Conservation (phyloP, 23 red algal species). For the Porphyridium purpureum region DNA sequence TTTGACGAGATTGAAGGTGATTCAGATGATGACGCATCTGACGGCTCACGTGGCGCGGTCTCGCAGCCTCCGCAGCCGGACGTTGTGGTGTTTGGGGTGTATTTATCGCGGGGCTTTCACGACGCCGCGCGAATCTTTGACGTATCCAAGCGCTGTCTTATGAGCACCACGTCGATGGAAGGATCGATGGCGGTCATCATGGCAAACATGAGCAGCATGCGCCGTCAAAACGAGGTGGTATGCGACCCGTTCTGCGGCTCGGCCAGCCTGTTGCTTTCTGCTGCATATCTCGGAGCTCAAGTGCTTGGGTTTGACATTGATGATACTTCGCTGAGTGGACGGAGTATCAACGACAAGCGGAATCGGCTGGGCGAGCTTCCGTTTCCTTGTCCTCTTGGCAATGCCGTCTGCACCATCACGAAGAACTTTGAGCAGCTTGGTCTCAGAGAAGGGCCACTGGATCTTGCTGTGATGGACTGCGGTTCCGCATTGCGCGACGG, state of each 20-base stretch:
- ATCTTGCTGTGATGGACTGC: constrained; percentile 60
- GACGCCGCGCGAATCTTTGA: too few relatives aligned
- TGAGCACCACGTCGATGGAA: constrained; percentile 95
- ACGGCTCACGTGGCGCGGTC: too few relatives aligned
- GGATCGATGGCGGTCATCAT: constrained; percentile 84
- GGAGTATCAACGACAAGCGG: too few relatives aligned
- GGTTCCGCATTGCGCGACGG: constrained; percentile 28
- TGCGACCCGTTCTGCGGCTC: constrained; percentile 82
- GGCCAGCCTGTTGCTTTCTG: constrained; percentile 52
- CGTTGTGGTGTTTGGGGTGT: too few relatives aligned
- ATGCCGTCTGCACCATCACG: constrained; percentile 10
- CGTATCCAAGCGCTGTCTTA: too few relatives aligned
- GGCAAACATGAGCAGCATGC: constrained; percentile 61
- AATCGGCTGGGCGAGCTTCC: too few relatives aligned
- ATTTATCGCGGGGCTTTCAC: too few relatives aligned
- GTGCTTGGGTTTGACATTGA: constrained; percentile 69
- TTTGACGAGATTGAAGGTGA: too few relatives aligned
- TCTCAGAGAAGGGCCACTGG: constrained; percentile 11
- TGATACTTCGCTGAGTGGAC: constrained; percentile 39
- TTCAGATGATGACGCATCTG: too few relatives aligned
- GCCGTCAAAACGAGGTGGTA: constrained; percentile 30
- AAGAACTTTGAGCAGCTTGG: constrained; percentile 70
- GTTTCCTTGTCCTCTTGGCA: too few relatives aligned
- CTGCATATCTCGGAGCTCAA: constrained; percentile 30
- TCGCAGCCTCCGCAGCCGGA: too few relatives aligned